Conservation (phyloP, 495 filamentous ascomycete genomes). For the Penicillium goetzii region DNA sequence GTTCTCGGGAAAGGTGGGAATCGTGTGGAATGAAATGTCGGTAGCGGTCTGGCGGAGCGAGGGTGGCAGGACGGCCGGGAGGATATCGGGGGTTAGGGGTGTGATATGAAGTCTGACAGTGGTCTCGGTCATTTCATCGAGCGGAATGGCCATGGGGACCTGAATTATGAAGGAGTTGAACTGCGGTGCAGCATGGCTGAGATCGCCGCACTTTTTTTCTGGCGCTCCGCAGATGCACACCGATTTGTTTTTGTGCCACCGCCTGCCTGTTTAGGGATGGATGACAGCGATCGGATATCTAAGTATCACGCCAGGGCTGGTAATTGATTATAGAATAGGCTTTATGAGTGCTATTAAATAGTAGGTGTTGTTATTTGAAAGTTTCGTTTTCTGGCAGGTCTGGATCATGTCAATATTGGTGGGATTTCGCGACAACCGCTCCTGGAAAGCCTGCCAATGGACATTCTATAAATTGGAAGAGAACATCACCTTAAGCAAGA, state of each 20-base stretch:
- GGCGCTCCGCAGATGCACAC: constrained; percentile 7
- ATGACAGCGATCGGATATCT: background rate
- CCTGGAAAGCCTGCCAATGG: no score
- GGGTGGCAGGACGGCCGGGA: constrained; percentile 68
- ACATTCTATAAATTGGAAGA: no score
- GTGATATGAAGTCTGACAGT: constrained; percentile 79
- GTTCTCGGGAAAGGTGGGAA: constrained; percentile 87
- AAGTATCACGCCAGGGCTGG: background rate
- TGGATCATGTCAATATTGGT: no score
- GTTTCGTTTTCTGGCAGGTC: no score
- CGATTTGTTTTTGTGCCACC: constrained; percentile 15
- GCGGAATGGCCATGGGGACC: constrained; percentile 18
- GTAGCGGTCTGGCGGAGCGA: constrained; percentile 65
- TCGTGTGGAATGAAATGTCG: constrained; percentile 81
- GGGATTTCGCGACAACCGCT: no score
- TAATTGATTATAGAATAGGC: no score
- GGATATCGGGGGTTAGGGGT: constrained; percentile 73
- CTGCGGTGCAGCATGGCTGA: background rate
- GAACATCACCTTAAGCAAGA: no score
- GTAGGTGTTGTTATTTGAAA: no score
- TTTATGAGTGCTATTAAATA: no score
- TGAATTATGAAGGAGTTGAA: background rate
- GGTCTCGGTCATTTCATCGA: constrained; percentile 34
- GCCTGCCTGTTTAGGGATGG: constrained; percentile 12
- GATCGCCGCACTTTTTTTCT: constrained; percentile 21